Conservation (phyloP, 1,284 basidiomycete species). For the Cryptococcus depauperatus region DNA sequence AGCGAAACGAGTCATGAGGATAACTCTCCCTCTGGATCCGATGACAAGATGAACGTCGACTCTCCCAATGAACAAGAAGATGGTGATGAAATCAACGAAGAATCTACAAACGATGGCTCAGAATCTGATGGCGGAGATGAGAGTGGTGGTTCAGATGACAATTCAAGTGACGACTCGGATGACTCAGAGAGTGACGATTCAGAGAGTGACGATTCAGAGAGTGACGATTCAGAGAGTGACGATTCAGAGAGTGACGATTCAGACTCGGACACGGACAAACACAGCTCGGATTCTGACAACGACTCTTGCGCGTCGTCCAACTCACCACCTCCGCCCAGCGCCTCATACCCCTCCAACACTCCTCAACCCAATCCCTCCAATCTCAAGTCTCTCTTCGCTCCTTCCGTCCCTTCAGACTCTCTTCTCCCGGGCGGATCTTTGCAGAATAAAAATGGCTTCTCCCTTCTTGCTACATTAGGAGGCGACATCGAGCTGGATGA, state of each 20-base stretch:
- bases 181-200: not conserved
- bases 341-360: not conserved
- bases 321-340: slow-evolving; percentile 3
- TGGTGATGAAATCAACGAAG: slow-evolving; percentile 6
- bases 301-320: slow-evolving; percentile 12
- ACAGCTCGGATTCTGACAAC: slow-evolving; percentile 10
- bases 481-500: slow-evolving; percentile 41
- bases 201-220: not conserved
- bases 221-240: not conserved
- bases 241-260: slow-evolving; percentile 3
- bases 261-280: slow-evolving; percentile 3
- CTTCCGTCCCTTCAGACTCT: slow-evolving; percentile 4
- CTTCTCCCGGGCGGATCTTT: slow-evolving; percentile 3
- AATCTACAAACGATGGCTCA: not conserved
- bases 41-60: slow-evolving; percentile 12
- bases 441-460: slow-evolving; percentile 21
- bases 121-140: not conserved
- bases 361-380: not conserved
- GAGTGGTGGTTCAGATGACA: not conserved
- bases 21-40: not conserved
- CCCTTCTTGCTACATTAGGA: slow-evolving; percentile 32
- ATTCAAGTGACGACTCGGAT: slow-evolving; percentile 6
- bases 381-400: slow-evolving; percentile 5
- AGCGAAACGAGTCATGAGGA: slow-evolving; percentile 1
- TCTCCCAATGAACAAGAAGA: slow-evolving; percentile 4